Evolutionary conservation across 257 asterid genomes (phyloP), one percentile per base, ranked within the genome.

Genomic region (Nicotiana sylvestris): DNA sequence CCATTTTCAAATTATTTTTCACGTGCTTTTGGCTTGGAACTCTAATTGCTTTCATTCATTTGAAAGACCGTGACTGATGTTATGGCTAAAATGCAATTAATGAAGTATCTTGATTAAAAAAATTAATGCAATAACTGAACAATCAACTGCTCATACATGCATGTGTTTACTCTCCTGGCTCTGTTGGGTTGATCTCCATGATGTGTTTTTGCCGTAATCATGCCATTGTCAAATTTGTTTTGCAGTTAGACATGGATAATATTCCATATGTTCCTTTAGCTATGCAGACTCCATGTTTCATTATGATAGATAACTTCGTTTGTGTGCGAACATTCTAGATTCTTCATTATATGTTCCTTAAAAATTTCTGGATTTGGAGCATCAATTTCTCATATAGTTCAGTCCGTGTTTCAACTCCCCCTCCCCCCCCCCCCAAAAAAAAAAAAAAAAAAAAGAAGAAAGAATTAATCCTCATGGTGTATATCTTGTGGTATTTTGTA

Each of bases 401-500:
- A 27, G 64, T 76, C 53, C 1, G 80, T 9, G 9, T 13, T 49
- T 76, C 65, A 49, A 66, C 35, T n/a, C n/a, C n/a, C n/a, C n/a
- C n/a, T n/a, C n/a, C n/a, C n/a, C n/a, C n/a, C n/a, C n/a, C n/a
- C n/a, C 39, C 61, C 1, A 3, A 12, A 21, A 21, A 21, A 21
- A n/a, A 74, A 74, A 46, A 51, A 12, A 13, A 13, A 53, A 2
- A 33, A 13, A 27, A 74, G 13, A 49, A 46, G n/a, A n/a, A n/a
- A n/a, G n/a, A n/a, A n/a, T n/a, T n/a, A n/a, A 76, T 76, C 46
- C 17, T 76, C 65, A 29, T 29, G 27, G 46, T 56, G 29, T 76
- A 80, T 53, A 30, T 35, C 66, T 80, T 15, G 46, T 65, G 46
- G 1, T 25, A 11, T 82, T 29, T 79, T 66, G 66, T 81, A 85